phyloP scores from a whole-genome alignment of 192 early-diverging fungal genomes.

The Coemansia sp. region DNA sequence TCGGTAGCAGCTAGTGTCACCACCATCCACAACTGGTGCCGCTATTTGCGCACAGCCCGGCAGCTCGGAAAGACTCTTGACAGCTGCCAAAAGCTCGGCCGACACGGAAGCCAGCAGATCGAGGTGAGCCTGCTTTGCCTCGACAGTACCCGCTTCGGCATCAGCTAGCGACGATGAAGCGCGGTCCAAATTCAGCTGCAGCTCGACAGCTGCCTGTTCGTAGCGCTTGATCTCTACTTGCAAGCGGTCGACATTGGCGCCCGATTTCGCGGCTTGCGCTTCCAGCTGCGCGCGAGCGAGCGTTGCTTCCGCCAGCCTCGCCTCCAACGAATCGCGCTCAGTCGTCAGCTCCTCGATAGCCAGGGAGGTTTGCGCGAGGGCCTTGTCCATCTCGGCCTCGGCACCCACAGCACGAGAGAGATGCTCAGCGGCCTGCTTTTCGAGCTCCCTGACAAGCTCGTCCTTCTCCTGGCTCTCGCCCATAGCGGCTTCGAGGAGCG shows the following conservation, averaged over 20 bases:
- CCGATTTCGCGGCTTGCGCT: neutral
- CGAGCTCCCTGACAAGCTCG: conserved; percentile 16
- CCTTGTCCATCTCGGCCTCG: conserved; percentile 16
- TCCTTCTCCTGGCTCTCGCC: conserved; percentile 41
- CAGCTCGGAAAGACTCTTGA: conserved; percentile 7
- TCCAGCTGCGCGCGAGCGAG: conserved; percentile 3
- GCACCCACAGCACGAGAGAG: conserved; percentile 7
- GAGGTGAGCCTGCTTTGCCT: neutral
- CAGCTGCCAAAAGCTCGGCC: conserved; percentile 5
- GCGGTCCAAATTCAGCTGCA: conserved; percentile 16
- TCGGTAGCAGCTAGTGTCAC: neutral
- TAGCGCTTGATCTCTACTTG: conserved; percentile 11
- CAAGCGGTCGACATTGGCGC: conserved; percentile 4
- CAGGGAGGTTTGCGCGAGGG: neutral
- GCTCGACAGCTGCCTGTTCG: conserved; percentile 3
- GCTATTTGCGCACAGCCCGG: conserved; percentile 13
- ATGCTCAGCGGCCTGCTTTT: conserved; percentile 9
- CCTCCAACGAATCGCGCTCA: conserved; percentile 10
- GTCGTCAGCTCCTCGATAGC: neutral
- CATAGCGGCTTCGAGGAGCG: conserved; percentile 29
- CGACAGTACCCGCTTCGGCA: neutral
- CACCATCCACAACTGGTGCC: neutral
- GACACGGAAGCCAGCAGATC: neutral
- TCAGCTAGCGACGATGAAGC: neutral
- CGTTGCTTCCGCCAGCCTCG: conserved; percentile 2